Evolutionary conservation across 2,329 filamentous ascomycete genomes (phyloP), one percentile per base, ranked within the genome.

Genomic region (Trichoderma endophyticum): DNA sequence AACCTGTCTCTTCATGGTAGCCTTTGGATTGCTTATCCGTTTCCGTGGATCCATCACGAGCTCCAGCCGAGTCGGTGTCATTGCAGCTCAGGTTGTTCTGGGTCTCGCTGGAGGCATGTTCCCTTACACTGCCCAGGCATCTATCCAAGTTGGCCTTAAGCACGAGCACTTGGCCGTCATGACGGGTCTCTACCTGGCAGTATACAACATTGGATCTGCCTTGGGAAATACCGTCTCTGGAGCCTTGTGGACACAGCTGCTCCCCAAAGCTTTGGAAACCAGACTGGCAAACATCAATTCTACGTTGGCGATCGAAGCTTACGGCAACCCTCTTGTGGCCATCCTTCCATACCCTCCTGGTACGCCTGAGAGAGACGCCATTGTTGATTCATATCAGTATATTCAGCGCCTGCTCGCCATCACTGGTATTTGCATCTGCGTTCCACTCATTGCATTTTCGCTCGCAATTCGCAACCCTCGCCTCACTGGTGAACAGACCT

Each of bases 21-120:
- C 89, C 1, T 91, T 91, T 74, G 90, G 89, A 11, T 83, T 92
- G 1, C 82, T 92, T 21, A 91, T 91, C 76, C 83, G 84, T 75
- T 92, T 84, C 82, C 88, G 90, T n/a, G 89, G 89, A 43, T 84
- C 85, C 6, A 76, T 82, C 12, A 79, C 76, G 21, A 71, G 75
- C 0, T 78, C 82, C 11, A 83, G 81, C 73, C 82, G 87, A 71
- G 83, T 85, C 1, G 90, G 90, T 32, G 83, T 92, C 70, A 88
- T 92, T 72, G 89, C 86, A 18, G 89, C 86, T 2, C 88, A 92
- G 77, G 82, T 91, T 8, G 80, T 91, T 6, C 83, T 92, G 1
- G 90, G 90, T 75, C 83, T 91, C 66, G 88, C 88, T 1, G 89
- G 89, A 56, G 90, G 90, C 64, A 82, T 92, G 80, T 91, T 91